Evolutionary conservation across 148 eudicot genomes (phyloP).

Genomic region (Rhododendron ovatum): DNA sequence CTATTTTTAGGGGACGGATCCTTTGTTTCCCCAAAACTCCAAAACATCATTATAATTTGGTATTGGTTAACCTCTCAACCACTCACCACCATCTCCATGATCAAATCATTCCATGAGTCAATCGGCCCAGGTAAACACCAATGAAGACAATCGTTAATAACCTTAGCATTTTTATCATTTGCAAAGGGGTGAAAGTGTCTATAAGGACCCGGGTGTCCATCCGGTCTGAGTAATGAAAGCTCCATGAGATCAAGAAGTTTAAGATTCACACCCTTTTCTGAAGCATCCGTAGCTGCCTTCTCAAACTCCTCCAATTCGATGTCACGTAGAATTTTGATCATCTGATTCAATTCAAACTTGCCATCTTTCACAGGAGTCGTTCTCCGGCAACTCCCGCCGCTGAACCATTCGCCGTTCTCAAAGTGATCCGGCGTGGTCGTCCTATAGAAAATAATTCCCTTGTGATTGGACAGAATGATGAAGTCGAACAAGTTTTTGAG

Average conservation of each 20-base stretch:
- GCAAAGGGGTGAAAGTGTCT: slow-evolving; percentile 55
- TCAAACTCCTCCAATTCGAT: slow-evolving; percentile 67
- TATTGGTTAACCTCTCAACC: neutral
- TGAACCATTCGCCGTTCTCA: slow-evolving; percentile 75
- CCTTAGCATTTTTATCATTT: slow-evolving; percentile 23
- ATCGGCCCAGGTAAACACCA: slow-evolving; percentile 97
- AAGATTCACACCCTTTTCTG: slow-evolving; percentile 45
- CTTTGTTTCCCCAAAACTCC: neutral
- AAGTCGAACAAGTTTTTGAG: slow-evolving; percentile 39
- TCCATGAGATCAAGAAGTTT: slow-evolving; percentile 52
- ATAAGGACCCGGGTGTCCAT: slow-evolving; percentile 85
- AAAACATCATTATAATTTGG: neutral
- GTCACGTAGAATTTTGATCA: slow-evolving; percentile 36
- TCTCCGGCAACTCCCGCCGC: slow-evolving; percentile 61
- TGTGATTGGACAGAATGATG: slow-evolving; percentile 41
- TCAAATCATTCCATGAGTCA: slow-evolving; percentile 77
- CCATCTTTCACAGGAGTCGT: slow-evolving; percentile 58
- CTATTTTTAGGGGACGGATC: neutral
- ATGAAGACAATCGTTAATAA: slow-evolving; percentile 64
- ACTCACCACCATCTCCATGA: slow-evolving; percentile 58
- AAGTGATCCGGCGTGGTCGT: slow-evolving; percentile 77
- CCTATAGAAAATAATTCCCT: slow-evolving; percentile 45
- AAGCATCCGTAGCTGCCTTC: slow-evolving; percentile 39
- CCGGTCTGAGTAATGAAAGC: slow-evolving; percentile 71
- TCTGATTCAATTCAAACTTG: slow-evolving; percentile 33